Evolutionary conservation across 257 asterid genomes (phyloP).

Genomic region (Capsicum chinense): DNA sequence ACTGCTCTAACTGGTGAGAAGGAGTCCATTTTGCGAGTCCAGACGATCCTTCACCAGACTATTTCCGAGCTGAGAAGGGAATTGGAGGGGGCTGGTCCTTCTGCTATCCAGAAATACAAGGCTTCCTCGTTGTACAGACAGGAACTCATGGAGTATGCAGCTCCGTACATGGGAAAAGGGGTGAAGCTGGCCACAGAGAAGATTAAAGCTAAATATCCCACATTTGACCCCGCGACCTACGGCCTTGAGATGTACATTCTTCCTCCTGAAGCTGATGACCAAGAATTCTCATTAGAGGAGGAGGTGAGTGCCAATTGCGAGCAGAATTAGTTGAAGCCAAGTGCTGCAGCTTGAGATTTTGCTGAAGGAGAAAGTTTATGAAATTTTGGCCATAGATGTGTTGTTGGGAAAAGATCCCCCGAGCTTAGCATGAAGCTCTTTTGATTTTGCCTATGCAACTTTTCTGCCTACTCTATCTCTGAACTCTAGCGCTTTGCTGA

Average conservation of each 20-base stretch:
- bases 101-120: conserved; percentile 16
- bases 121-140: conserved; percentile 24
- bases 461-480: background rate
- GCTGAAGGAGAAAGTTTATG: background rate
- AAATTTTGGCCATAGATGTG: background rate
- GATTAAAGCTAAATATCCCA: conserved; percentile 10
- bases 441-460: background rate
- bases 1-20: background rate
- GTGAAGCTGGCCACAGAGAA: conserved; percentile 19
- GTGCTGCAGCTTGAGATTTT: background rate
- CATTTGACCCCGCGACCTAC: background rate
- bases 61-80: background rate
- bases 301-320: background rate
- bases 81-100: conserved; percentile 1
- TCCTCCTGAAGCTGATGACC: conserved; percentile 21
- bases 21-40: background rate
- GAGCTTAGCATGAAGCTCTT: background rate
- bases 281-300: background rate
- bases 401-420: background rate
- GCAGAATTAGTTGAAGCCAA: background rate
- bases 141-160: conserved; percentile 27
- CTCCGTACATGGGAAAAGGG: conserved; percentile 23
- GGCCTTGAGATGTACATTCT: conserved; percentile 16
- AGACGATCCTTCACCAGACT: background rate
- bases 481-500: background rate